Base-by-base conservation (phyloP, 352 stramenopile genomes). In the Phytopythium oedochilum region DNA sequence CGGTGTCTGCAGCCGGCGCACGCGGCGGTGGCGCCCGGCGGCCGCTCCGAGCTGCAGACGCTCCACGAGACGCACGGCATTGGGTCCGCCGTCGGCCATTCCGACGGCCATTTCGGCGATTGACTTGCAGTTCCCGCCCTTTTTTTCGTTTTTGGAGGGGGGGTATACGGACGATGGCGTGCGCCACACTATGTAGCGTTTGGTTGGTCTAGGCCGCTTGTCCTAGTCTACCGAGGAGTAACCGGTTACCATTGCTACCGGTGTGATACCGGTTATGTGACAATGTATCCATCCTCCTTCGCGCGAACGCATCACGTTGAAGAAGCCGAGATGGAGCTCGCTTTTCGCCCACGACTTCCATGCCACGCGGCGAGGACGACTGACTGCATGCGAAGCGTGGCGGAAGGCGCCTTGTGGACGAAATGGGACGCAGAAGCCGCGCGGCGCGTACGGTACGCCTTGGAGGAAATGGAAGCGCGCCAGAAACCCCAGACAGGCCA, bases 11-110 rank as follows among this genome's bases (percentile, higher is more conserved):
- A 64, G 62, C 17, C 47, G 59, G 14, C 32, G 61, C 11, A 53
- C 58, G 10, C 57, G 60, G 11, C 66, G 64, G 32, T 76, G 54
- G 11, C 60, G 53, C 14, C 31, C 51, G 2, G 68, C 59, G 6
- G 25, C 22, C 17, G 53, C 56, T 4, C 73, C 73, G 15, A 84
- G 63, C 47, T 81, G 73, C 25, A 79, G 63, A 44, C 63, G 66
- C 44, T 60, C 50, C 26, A 84, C 63, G 26, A 73, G 66, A 20
- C 58, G 63, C 20, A 57, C 52, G 40, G 73, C 36, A 53, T 75
- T 81, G 34, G 52, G 38, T 51, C 66, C 69, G 17, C 14, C 28
- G 23, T 10, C 1, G 3, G 31, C 8, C 44, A 36, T 51, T 34
- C 25, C 40, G 20, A 26, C 11, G 20, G 4, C 8, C 39, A 28